A percentile compares a stretch with the other conserved stretches of the same genome.
These are phyloP conservation scores for Paradendryphiella salina DNA, from an alignment of 2,329 filamentous ascomycete species.

Conservation along the genomic window DNA sequence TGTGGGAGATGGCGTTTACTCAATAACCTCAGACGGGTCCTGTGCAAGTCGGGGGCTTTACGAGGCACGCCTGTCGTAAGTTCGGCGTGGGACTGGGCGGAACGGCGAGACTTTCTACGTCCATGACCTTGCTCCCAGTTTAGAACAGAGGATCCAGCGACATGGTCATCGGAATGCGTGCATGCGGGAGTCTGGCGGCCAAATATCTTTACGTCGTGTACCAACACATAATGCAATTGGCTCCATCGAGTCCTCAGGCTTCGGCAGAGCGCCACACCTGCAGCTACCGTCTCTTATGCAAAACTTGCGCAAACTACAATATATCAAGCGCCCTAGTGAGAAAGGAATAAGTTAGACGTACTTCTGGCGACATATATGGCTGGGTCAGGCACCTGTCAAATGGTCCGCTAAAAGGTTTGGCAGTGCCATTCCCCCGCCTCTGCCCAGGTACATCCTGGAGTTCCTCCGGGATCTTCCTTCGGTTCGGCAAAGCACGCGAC, in stretches of 20 bases:
- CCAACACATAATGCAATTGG: conserved; percentile 26
- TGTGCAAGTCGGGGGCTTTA: not conserved
- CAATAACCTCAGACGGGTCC: conserved; percentile 24
- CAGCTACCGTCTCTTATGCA: conserved; percentile 8
- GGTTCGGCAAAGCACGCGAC: conserved; percentile 34
- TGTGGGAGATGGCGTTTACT: conserved; percentile 22
- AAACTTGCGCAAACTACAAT: conserved; percentile 17
- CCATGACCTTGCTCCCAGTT: conserved; percentile 19
- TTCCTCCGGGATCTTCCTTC: conserved; percentile 27
- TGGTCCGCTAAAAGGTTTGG: conserved; percentile 13
- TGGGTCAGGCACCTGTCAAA: conserved; percentile 11
- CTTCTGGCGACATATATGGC: not conserved
- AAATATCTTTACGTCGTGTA: conserved; percentile 25
- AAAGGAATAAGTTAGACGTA: not conserved
- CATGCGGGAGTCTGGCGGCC: conserved; percentile 32
- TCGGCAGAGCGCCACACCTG: conserved; percentile 22
- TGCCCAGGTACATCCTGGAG: conserved; percentile 8
- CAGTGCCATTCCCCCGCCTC: conserved; percentile 24
- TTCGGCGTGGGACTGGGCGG: conserved; percentile 7
- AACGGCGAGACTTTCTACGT: not conserved
- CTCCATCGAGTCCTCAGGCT: conserved; percentile 17
- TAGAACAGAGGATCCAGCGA: conserved; percentile 30
- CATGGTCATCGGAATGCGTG: conserved; percentile 38
- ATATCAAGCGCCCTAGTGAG: conserved; percentile 13
- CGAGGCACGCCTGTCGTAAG: conserved; percentile 4